Evolutionary conservation across 164 flowering plant genomes (phyloP).

Genomic region (Malania oleifera): DNA sequence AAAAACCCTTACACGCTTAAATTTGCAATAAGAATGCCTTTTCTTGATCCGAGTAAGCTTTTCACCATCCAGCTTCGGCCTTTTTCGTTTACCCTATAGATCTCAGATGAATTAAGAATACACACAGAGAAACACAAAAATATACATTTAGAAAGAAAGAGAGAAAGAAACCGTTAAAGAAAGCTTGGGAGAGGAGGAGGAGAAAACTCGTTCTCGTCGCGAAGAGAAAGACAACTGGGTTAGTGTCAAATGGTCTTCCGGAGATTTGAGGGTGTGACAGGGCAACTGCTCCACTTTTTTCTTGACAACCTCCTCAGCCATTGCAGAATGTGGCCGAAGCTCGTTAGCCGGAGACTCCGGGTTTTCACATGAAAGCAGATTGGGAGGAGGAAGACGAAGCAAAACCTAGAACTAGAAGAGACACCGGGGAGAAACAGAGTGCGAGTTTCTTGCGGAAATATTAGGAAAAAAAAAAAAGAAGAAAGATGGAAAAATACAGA

Average conservation of each 20-base stretch:
- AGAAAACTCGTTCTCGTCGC: too few species aligned
- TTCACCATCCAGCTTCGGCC: neutral
- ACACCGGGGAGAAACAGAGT: too few species aligned
- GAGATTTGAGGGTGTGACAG: neutral
- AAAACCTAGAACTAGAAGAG: too few species aligned
- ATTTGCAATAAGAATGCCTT: neutral
- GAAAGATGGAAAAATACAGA: too few species aligned
- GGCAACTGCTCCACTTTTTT: constrained; percentile 8
- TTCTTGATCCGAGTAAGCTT: constrained; percentile 8
- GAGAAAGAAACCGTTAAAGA: constrained; percentile 8
- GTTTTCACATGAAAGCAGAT: too few species aligned
- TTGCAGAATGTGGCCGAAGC: too few species aligned
- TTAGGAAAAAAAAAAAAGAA: too few species aligned
- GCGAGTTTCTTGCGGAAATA: too few species aligned
- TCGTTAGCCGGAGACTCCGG: too few species aligned
- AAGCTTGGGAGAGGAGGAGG: too few species aligned
- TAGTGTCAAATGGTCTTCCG: constrained; percentile 6
- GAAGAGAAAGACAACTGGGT: constrained; percentile 8
- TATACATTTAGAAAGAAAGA: constrained; percentile 9
- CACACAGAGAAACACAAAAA: neutral
- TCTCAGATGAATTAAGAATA: too few species aligned
- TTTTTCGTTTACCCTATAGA: neutral
- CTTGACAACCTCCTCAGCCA: constrained; percentile 6
- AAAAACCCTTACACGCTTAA: constrained; percentile 5
- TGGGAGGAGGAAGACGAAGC: too few species aligned